These are phyloP conservation scores for Trametes cubensis DNA, from an alignment of 768 basidiomycete genomes.

Conservation along the genomic window DNA sequence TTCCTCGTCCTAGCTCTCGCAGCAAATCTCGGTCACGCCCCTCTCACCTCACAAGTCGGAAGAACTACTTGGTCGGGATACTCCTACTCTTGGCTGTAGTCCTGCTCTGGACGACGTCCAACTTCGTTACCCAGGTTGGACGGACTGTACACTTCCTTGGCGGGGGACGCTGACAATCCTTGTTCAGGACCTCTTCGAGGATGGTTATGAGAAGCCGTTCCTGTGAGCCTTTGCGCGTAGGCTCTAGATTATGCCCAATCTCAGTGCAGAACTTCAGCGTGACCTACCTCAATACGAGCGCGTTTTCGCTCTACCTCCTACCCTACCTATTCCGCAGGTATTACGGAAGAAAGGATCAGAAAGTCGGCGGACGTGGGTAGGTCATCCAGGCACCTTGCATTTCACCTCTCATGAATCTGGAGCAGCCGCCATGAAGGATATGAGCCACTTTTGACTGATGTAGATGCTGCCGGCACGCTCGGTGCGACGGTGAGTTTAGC, in stretches of 20 bases:
- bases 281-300: constrained; percentile 89
- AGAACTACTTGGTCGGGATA: constrained; percentile 61
- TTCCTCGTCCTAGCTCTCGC: constrained; percentile 12
- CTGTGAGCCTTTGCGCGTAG: constrained; percentile 51
- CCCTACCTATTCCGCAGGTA: constrained; percentile 51
- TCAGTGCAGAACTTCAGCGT: constrained; percentile 47
- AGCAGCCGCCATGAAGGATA: constrained; percentile 30
- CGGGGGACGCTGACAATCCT: background rate
- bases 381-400: background rate
- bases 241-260: constrained; percentile 2
- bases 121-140: constrained; percentile 80
- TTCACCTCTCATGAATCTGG: constrained; percentile 1
- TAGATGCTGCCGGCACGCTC: constrained; percentile 22
- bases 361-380: constrained; percentile 19
- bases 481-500: constrained; percentile 17
- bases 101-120: constrained; percentile 85
- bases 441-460: constrained; percentile 34
- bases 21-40: constrained; percentile 19
- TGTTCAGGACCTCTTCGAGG: constrained; percentile 48
- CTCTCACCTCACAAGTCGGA: constrained; percentile 24
- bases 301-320: constrained; percentile 83
- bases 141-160: background rate
- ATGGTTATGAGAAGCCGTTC: constrained; percentile 88
- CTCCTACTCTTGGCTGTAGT: constrained; percentile 74
- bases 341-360: constrained; percentile 23